These are phyloP conservation scores for Daldinia sp. DNA, from an alignment of 2,329 filamentous ascomycete species.

Conservation along the genomic window DNA sequence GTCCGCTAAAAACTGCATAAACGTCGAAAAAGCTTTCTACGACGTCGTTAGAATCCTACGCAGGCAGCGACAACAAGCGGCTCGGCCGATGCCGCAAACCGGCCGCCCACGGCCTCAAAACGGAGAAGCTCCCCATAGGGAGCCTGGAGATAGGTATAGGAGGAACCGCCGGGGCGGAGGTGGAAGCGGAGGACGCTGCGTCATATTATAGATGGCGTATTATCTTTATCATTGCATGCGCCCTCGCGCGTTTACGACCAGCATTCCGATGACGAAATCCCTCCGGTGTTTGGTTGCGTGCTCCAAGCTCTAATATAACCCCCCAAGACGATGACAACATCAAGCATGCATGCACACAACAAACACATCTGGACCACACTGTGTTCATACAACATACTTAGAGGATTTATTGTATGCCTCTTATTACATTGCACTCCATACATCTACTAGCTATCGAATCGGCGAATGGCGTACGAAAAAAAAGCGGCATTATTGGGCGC, in stretches of 20 bases:
- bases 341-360: constrained; percentile 26
- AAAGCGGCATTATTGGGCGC: constrained; percentile 47
- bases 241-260: constrained; percentile 36
- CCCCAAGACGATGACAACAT: constrained; percentile 21
- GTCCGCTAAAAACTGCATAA: constrained; percentile 97
- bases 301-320: constrained; percentile 6
- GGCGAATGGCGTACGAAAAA: constrained; percentile 55
- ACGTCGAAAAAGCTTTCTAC: constrained; percentile 98
- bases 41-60: constrained; percentile 93
- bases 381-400: constrained; percentile 39
- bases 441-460: constrained; percentile 47
- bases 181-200: constrained; percentile 48
- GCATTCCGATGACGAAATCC: constrained; percentile 38
- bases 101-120: constrained; percentile 39
- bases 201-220: constrained; percentile 51
- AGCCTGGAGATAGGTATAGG: constrained; percentile 39
- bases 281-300: constrained; percentile 32
- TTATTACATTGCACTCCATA: constrained; percentile 43
- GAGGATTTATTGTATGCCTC: constrained; percentile 40
- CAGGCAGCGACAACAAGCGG: constrained; percentile 73
- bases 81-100: constrained; percentile 48
- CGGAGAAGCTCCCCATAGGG: constrained; percentile 36
- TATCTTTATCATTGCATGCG: constrained; percentile 28
- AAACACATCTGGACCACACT: constrained; percentile 29
- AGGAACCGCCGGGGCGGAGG: constrained; percentile 44